Conservation (phyloP, 176 grass and related monocot genomes). For the Carex cristatella region DNA sequence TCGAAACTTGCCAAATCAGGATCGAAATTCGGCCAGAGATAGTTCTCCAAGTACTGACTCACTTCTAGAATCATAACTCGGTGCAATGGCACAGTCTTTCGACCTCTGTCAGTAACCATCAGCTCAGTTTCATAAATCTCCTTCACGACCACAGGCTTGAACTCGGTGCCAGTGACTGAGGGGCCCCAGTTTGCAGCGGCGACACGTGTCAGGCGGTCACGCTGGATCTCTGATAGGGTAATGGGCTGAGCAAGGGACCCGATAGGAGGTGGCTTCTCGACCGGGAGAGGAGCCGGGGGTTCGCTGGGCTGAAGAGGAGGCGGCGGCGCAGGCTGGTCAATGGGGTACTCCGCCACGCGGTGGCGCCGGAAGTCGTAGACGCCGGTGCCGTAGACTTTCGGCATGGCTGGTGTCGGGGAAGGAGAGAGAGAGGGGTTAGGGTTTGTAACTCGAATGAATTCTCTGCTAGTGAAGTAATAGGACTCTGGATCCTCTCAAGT, state of each 20-base stretch:
- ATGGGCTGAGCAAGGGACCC: constrained; percentile 33
- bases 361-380: constrained; percentile 92
- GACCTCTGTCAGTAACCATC: constrained; percentile 38
- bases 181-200: constrained; percentile 62
- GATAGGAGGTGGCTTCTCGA: constrained; percentile 32
- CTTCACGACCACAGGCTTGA: constrained; percentile 71
- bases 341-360: constrained; percentile 77
- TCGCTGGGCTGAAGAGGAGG: not conserved
- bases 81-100: constrained; percentile 84
- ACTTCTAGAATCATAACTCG: constrained; percentile 99
- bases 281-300: not conserved
- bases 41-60: constrained; percentile 98
- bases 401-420: constrained; percentile 40
- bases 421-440: constrained; percentile 8
- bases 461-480: no score
- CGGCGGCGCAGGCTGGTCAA: constrained; percentile 17
- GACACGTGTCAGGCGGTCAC: constrained; percentile 71
- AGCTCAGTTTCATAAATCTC: constrained; percentile 77
- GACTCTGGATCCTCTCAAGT: no score
- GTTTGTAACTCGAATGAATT: not conserved
- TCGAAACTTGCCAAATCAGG: constrained; percentile 53
- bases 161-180: constrained; percentile 20
- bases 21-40: constrained; percentile 95
- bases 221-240: constrained; percentile 86
- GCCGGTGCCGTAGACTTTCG: constrained; percentile 88